Base-by-base conservation (phyloP, 2,329 filamentous ascomycete species). In the Penicillium vulpinum region DNA sequence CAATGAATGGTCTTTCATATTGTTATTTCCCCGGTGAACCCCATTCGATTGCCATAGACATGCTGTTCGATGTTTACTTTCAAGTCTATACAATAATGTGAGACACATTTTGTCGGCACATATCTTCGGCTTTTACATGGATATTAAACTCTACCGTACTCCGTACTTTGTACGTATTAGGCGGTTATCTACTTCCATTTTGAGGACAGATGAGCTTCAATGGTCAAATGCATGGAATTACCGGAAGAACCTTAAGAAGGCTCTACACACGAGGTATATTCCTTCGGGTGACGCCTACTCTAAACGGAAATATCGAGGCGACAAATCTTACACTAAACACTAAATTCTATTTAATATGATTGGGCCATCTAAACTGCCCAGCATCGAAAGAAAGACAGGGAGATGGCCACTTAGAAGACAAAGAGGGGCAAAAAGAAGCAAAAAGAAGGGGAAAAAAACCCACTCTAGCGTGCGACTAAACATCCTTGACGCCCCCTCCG, bases 381-480 rank as follows among this genome's bases (percentile, higher is more conserved):
- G 13, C 26, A 46, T 36, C 21, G n/a, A 38, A n/a, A 35, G n/a
- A 51, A 49, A 55, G 35, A 46, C 40, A 40, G 47, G 39, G 45
- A 33, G 29, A 47, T 41, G 46, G n/a, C 53, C 53, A 56, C 18
- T 56, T 7, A 51, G 28, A 46, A 33, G 16, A 21, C 33, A 5
- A 5, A 35, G 35, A 40, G 44, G 45, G 35, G 28, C 51, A 24
- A 50, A 49, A 49, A 50, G 28, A 51, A 51, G 38, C 49, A 45
- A 45, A 51, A 44, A 22, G 22, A 29, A 52, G 22, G 31, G 40
- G 22, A 15, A 22, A 22, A n/a, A 16, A 21, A 13, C 11, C 44
- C 44, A 49, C 40, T 39, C 40, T 51, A 52, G 33, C 26, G 26
- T 52, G 54, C 47, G 22, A 40, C 54, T 52, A 50, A 54, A 43